phyloP scores from a whole-genome alignment of 306 rosid genomes.

The Ceratonia siliqua region DNA sequence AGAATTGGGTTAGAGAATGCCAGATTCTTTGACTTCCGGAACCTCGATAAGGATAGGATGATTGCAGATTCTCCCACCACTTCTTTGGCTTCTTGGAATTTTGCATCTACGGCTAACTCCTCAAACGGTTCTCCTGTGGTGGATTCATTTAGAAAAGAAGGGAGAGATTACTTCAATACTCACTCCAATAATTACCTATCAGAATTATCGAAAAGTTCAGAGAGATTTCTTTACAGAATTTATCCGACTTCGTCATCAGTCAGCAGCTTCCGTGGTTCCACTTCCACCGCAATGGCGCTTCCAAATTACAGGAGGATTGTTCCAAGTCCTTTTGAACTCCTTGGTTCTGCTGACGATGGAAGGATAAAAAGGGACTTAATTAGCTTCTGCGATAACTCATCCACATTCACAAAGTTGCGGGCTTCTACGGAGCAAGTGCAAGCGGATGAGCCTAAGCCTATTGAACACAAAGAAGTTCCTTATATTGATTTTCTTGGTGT shows the following conservation, averaged over 20 bases:
- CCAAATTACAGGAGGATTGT: slow-evolving; percentile 35
- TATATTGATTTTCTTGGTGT: slow-evolving; percentile 73
- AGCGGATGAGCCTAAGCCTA: slow-evolving; percentile 13
- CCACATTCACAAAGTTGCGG: slow-evolving; percentile 18
- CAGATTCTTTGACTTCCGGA: slow-evolving; percentile 36
- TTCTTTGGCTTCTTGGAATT: slow-evolving; percentile 44
- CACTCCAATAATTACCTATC: slow-evolving; percentile 16
- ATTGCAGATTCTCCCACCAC: slow-evolving; percentile 18
- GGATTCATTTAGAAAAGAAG: slow-evolving; percentile 31
- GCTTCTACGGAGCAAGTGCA: slow-evolving; percentile 32
- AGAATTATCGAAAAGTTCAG: slow-evolving; percentile 29
- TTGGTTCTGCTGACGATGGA: slow-evolving; percentile 13
- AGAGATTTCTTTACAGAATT: slow-evolving; percentile 10
- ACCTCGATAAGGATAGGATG: slow-evolving; percentile 36
- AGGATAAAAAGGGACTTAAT: slow-evolving; percentile 26
- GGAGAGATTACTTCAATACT: slow-evolving; percentile 29
- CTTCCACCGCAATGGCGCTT: slow-evolving; percentile 11
- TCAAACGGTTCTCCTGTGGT: slow-evolving; percentile 4
- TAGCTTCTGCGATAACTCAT: slow-evolving; percentile 22
- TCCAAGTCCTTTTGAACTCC: slow-evolving; percentile 37
- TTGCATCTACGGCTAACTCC: slow-evolving; percentile 33
- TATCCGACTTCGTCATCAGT: slow-evolving; percentile 33
- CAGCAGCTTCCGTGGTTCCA: slow-evolving; percentile 15
- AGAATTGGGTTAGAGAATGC: slow-evolving; percentile 23
- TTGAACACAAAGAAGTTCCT: slow-evolving; percentile 39